Conservation (phyloP, 306 rosid species). For the Astragalus glycyphyllos region DNA sequence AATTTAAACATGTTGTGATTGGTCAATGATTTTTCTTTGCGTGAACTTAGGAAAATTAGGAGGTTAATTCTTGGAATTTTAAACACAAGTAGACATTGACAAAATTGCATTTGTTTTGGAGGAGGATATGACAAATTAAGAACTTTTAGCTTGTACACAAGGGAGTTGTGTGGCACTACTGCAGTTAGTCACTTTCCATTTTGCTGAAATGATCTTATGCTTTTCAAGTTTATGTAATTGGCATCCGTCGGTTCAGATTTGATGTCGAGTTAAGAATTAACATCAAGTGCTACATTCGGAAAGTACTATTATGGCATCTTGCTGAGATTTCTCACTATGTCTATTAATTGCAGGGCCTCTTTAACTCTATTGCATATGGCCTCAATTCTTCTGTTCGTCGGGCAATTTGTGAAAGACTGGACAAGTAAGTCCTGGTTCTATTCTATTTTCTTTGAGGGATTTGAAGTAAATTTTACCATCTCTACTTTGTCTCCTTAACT, state of each 20-base stretch:
- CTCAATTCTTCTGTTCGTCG: conserved; percentile 96
- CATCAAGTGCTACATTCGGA: conserved; percentile 22
- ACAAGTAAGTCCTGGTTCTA: conserved; percentile 62
- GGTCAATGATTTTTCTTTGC: conserved; percentile 19
- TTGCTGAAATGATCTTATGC: conserved; percentile 27
- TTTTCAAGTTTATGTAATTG: conserved; percentile 39
- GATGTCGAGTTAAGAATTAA: conserved; percentile 31
- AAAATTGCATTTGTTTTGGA: conserved; percentile 11
- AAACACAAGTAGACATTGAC: conserved; percentile 1
- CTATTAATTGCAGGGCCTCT: conserved; percentile 77
- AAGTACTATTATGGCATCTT: conserved; percentile 25
- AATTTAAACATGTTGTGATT: conserved; percentile 16
- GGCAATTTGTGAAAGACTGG: conserved; percentile 83
- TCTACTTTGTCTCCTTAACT: conserved; percentile 7
- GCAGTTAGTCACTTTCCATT: conserved; percentile 32
- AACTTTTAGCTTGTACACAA: not conserved
- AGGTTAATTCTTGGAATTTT: conserved; percentile 23
- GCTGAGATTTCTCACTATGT: conserved; percentile 23
- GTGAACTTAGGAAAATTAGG: conserved; percentile 1
- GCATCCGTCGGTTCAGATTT: conserved; percentile 37
- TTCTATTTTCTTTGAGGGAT: not conserved
- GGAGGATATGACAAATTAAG: conserved; percentile 16
- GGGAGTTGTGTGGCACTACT: conserved; percentile 3
- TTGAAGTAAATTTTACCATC: not conserved
- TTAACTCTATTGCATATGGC: conserved; percentile 98